phyloP scores from a whole-genome alignment of 345 rosid species.

The Bruguiera gymnorhiza region DNA sequence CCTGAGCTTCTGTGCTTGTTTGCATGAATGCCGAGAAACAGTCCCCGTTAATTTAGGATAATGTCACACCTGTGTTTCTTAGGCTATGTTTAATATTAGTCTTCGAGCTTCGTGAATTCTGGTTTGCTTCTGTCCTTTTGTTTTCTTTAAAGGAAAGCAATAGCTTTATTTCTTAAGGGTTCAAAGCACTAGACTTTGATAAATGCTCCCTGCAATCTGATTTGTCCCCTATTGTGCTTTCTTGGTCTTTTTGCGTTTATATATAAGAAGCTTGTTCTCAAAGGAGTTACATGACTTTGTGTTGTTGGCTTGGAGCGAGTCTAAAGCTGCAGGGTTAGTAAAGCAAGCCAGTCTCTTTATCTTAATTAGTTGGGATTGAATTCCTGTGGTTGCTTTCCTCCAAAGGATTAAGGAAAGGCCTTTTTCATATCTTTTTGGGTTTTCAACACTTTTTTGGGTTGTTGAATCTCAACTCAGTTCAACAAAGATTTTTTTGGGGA shows the following conservation, averaged over 20 bases:
- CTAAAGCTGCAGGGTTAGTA: conserved; percentile 18
- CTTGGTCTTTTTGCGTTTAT: conserved; percentile 4
- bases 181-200: conserved; percentile 45
- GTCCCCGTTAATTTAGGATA: conserved; percentile 30
- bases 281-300: conserved; percentile 10
- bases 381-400: not conserved
- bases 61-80: conserved; percentile 26
- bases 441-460: not conserved
- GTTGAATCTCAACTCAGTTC: not conserved
- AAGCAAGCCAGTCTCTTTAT: not conserved
- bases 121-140: conserved; percentile 18
- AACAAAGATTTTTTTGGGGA: not conserved
- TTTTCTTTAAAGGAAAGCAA: not conserved
- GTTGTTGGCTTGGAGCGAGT: not conserved
- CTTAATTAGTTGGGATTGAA: not conserved
- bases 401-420: not conserved
- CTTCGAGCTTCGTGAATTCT: conserved; percentile 36
- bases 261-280: conserved; percentile 17
- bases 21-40: conserved; percentile 38
- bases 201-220: conserved; percentile 22
- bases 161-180: conserved; percentile 29
- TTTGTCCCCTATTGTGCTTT: conserved; percentile 21
- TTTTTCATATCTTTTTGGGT: not conserved
- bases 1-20: conserved; percentile 30
- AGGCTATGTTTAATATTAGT: not conserved